Base-by-base conservation (phyloP, 2,329 filamentous ascomycete genomes). In the Emmonsia crescens region DNA sequence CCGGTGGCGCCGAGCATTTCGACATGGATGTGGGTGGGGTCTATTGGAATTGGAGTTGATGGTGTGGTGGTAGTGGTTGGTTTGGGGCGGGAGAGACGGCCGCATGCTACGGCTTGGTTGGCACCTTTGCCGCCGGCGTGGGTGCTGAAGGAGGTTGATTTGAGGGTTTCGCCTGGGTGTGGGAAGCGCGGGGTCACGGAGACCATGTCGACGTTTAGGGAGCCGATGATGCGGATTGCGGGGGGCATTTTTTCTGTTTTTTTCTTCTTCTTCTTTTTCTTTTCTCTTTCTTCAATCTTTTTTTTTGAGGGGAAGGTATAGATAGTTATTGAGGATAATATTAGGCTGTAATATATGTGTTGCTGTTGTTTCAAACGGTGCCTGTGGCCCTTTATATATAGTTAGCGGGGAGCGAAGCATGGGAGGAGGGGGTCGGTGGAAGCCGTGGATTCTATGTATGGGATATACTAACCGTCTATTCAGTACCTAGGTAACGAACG, bases 81-180 rank as follows among this genome's bases (percentile, higher is more conserved):
- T 40, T 78, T 79, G 33, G 80, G 71, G 56, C 88, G 83, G 0
- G 89, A 94, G 58, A 95, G 83, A 65, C 93, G 89, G 58, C 87
- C 89, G 76, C 88, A 91, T 29, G 91, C 91, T 61, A 96, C 89
- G 63, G 91, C 92, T 78, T 97, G 93, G 79, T 97, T 97, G 64
- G 92, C 91, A 66, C 93, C 93, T 78, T 99, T 99, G 62, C 94
- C 93, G 69, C 93, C 94, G 36, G 89, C 87, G 51, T 89, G 91
- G 42, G 87, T 90, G 71, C 82, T 82, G 77, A 96, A 96, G 24
- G 85, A 85, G 66, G 80, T 85, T 56, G 90, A 84, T 2, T 89
- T 92, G 59, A 97, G 82, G 2, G 93, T 97, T 77, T 99, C 93
- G 67, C 93, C 94, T 0, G 88, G 86, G 1, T 82, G 78, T 1